Percentiles rank a stretch among this genome's conserved stretches.
Conservation (phyloP, 805 yeast species). For the Pichia paraexigua region DNA sequence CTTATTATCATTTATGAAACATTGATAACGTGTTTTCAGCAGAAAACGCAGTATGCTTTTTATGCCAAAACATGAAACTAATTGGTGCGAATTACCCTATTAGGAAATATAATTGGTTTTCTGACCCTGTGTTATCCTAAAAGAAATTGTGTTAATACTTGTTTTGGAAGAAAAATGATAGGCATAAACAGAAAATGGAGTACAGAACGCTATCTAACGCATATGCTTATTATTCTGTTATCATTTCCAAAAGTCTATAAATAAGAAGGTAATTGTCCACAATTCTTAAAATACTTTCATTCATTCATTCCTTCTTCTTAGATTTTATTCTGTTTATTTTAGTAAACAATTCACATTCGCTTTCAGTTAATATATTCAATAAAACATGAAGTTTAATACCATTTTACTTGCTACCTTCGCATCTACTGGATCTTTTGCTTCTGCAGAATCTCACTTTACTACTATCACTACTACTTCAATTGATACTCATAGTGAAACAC, state of each 20-base stretch:
- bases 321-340: not conserved
- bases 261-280: not conserved
- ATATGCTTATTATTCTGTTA: not conserved
- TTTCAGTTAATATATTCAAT: not conserved
- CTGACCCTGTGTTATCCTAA: not conserved
- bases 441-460: not conserved
- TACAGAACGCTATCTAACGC: no score
- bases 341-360: not conserved
- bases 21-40: not conserved
- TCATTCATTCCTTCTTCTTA: not conserved
- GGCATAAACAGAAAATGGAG: not conserved
- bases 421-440: not conserved
- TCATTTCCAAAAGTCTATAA: not conserved
- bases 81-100: not conserved
- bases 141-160: no score
- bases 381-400: constrained; percentile 4
- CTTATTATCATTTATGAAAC: no score
- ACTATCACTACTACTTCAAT: not conserved
- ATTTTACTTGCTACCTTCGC: constrained; percentile 3
- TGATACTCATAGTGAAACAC: not conserved
- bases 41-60: not conserved
- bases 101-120: not conserved
- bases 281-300: not conserved
- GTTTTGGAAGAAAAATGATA: not conserved
- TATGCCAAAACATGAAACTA: not conserved